phyloP scores from a whole-genome alignment of 331 rosid species.

The Malus hybrid region DNA sequence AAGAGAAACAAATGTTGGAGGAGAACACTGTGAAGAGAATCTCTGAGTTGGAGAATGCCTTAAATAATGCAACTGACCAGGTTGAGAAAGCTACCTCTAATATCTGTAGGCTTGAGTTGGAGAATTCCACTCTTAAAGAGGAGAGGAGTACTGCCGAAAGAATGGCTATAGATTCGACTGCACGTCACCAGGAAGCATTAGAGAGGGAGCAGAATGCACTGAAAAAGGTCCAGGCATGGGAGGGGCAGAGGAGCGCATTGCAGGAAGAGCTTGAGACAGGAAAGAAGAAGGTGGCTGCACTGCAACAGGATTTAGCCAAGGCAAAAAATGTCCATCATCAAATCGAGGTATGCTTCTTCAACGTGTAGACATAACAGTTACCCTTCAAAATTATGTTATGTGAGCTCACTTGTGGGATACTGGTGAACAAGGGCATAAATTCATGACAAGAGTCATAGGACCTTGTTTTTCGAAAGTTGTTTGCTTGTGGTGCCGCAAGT shows the following conservation, averaged over 20 bases:
- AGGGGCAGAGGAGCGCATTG: slow-evolving; percentile 29
- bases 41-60: slow-evolving; percentile 46
- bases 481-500: not conserved
- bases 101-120: slow-evolving; percentile 23
- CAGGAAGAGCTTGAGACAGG: slow-evolving; percentile 39
- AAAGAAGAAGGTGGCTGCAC: slow-evolving; percentile 30
- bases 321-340: slow-evolving; percentile 28
- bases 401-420: not conserved
- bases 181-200: slow-evolving; percentile 31
- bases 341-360: slow-evolving; percentile 41
- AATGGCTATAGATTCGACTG: slow-evolving; percentile 26
- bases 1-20: slow-evolving; percentile 31
- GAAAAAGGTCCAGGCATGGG: slow-evolving; percentile 31
- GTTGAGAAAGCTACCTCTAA: slow-evolving; percentile 29
- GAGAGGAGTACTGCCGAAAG: slow-evolving; percentile 34
- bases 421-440: not conserved
- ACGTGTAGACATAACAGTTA: not conserved
- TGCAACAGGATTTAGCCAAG: slow-evolving; percentile 33
- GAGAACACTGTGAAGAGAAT: slow-evolving; percentile 51
- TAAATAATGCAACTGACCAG: slow-evolving; percentile 32
- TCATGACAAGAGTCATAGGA: not conserved
- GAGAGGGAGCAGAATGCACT: slow-evolving; percentile 37
- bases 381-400: not conserved
- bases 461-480: not conserved
- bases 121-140: slow-evolving; percentile 34